Conservation (phyloP, 1,284 basidiomycete genomes). For the Sanghuangporus baumii region DNA sequence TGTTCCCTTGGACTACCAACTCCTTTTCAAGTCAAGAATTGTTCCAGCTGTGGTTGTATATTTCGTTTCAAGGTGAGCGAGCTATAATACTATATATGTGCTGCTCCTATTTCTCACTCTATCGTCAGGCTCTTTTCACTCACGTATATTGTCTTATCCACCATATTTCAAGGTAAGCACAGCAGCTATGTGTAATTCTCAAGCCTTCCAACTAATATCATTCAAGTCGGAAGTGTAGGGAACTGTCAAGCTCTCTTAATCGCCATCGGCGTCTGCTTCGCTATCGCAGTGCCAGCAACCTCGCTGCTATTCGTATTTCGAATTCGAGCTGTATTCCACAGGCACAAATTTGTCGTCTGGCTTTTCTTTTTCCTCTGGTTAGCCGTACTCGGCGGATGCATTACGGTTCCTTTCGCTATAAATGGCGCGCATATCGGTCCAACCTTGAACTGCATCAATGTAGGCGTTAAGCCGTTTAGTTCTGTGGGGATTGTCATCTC, state of each 20-base stretch:
- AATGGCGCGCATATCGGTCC: slow-evolving; percentile 6
- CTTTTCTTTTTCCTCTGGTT: slow-evolving; percentile 15
- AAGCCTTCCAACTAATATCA: neutral
- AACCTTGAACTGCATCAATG: neutral
- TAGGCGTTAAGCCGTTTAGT: slow-evolving; percentile 1
- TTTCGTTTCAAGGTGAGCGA: slow-evolving; percentile 24
- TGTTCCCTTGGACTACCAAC: slow-evolving; percentile 22
- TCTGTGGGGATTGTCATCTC: neutral
- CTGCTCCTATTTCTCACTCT: neutral
- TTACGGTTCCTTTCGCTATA: slow-evolving; percentile 11
- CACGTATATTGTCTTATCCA: slow-evolving; percentile 8
- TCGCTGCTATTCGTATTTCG: slow-evolving; percentile 16
- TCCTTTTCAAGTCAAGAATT: slow-evolving; percentile 20
- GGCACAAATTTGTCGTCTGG: neutral
- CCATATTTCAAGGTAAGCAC: slow-evolving; percentile 13
- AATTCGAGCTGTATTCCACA: slow-evolving; percentile 14
- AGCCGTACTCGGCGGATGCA: slow-evolving; percentile 2
- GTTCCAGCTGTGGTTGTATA: slow-evolving; percentile 22
- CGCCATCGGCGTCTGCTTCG: neutral
- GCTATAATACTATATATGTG: neutral
- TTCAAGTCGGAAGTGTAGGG: neutral
- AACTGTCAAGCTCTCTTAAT: neutral
- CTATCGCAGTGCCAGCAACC: slow-evolving; percentile 2
- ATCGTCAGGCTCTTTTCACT: slow-evolving; percentile 8
- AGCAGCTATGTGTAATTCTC: neutral